phyloP scores from a whole-genome alignment of 495 filamentous ascomycete species.

The Neurospora tetraspora region DNA sequence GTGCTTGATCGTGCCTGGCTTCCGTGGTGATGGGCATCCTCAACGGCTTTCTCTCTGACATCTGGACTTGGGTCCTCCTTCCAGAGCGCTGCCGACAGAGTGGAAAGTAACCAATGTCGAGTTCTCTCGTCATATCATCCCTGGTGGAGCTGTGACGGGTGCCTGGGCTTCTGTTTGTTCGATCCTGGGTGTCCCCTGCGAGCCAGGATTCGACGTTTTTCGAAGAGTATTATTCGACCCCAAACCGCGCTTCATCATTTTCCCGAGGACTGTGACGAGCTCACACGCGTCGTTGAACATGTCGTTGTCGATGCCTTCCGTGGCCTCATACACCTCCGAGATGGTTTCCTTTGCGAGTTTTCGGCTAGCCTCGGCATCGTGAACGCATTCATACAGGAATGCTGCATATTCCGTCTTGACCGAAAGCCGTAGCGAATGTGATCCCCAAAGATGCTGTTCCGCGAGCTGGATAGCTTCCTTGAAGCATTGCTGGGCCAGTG shows the following conservation, averaged over 20 bases:
- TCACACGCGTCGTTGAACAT: constrained; percentile 73
- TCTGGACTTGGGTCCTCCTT: not conserved
- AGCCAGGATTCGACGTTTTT: constrained; percentile 13
- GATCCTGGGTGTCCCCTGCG: constrained; percentile 17
- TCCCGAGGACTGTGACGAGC: constrained; percentile 61
- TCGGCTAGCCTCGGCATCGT: constrained; percentile 65
- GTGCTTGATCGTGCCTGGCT: not conserved
- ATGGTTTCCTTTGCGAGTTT: constrained; percentile 73
- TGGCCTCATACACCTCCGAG: constrained; percentile 79
- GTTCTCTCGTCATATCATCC: constrained; percentile 18
- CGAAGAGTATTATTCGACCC: constrained; percentile 21
- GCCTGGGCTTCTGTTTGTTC: constrained; percentile 5
- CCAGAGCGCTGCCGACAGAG: not conserved
- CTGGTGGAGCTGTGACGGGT: constrained; percentile 11
- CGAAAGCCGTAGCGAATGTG: constrained; percentile 80
- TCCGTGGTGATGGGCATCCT: not conserved
- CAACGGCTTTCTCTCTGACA: not conserved
- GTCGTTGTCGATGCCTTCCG: constrained; percentile 87
- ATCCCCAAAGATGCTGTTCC: constrained; percentile 65
- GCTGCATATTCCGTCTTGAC: constrained; percentile 92
- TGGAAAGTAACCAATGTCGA: not conserved
- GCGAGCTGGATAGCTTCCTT: constrained; percentile 65
- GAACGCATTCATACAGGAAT: constrained; percentile 87
- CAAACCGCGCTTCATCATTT: constrained; percentile 65
- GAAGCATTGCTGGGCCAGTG: constrained; percentile 71